Evolutionary conservation across 1,139 yeast species (phyloP).

Genomic region (Zygosaccharomyces pseudobailii): DNA sequence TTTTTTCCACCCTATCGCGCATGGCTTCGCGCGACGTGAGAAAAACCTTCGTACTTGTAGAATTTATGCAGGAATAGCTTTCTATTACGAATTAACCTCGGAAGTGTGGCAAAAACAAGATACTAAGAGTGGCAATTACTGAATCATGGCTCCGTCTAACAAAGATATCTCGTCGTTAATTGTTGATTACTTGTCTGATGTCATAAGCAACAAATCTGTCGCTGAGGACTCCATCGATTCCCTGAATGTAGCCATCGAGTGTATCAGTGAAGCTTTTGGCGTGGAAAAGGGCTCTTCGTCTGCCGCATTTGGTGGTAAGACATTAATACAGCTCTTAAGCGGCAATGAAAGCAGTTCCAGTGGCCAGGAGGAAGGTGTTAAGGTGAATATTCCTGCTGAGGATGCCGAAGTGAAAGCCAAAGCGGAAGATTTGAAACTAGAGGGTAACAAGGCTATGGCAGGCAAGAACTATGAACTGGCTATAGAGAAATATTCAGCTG

Average conservation of each 20-base stretch:
- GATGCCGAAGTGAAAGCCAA: constrained; percentile 52
- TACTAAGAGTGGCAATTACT: neutral
- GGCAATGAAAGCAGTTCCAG: constrained; percentile 26
- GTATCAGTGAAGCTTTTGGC: constrained; percentile 82
- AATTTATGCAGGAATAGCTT: neutral
- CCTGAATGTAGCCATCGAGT: constrained; percentile 91
- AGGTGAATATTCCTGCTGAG: constrained; percentile 41
- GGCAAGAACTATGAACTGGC: constrained; percentile 65
- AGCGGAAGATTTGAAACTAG: constrained; percentile 80
- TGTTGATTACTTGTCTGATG: constrained; percentile 60
- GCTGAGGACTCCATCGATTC: constrained; percentile 82
- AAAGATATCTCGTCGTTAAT: constrained; percentile 74
- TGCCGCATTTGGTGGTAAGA: constrained; percentile 45
- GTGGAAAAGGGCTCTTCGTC: constrained; percentile 50
- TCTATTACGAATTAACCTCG: neutral
- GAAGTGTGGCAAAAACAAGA: too few species aligned
- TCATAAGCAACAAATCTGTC: constrained; percentile 60
- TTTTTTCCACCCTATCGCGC: neutral
- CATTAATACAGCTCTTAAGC: constrained; percentile 44
- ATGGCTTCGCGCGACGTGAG: neutral
- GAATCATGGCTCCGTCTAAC: constrained; percentile 33
- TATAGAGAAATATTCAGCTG: constrained; percentile 70
- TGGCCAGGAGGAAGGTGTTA: constrained; percentile 31
- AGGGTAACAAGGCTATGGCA: constrained; percentile 94
- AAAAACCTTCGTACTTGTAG: neutral